phyloP scores from a whole-genome alignment of 768 basidiomycete genomes.

The Agrocybe praecox region DNA sequence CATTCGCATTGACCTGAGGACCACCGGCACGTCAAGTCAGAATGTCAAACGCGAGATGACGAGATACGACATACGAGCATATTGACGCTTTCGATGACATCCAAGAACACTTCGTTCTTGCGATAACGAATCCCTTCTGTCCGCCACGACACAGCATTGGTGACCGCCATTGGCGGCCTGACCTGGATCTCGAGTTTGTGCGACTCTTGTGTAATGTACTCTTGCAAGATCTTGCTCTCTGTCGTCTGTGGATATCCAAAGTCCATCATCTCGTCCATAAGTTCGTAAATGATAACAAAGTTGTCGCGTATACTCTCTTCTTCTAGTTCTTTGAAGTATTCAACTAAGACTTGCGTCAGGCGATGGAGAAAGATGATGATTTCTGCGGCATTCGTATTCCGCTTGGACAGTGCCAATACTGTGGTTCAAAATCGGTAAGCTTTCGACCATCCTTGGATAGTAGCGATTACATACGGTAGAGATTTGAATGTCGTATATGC shows the following conservation, averaged over 20 bases:
- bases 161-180: conserved; percentile 94
- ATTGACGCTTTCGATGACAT: conserved; percentile 97
- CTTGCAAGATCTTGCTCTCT: conserved; percentile 98
- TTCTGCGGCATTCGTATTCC: conserved; percentile 94
- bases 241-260: conserved; percentile 99
- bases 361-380: conserved; percentile 96
- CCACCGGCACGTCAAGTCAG: background rate
- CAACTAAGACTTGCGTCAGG: conserved; percentile 87
- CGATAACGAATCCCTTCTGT: conserved; percentile 96
- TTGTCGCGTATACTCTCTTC: conserved; percentile 99
- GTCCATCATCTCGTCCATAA: conserved; percentile 99
- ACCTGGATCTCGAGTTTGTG: conserved; percentile 95
- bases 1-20: conserved; percentile 88
- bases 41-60: background rate
- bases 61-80: conserved; percentile 69
- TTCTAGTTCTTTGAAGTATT: conserved; percentile 99
- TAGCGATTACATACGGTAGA: conserved; percentile 75
- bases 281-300: conserved; percentile 98
- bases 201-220: conserved; percentile 99
- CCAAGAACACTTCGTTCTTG: conserved; percentile 99
- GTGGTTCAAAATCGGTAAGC: background rate
- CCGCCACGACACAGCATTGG: conserved; percentile 98
- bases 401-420: conserved; percentile 96
- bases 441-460: background rate
- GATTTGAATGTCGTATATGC: conserved; percentile 97